Evolutionary conservation across 768 basidiomycete species (phyloP), one percentile per base, ranked within the genome.

Genomic region (Suillus hirtellus): DNA sequence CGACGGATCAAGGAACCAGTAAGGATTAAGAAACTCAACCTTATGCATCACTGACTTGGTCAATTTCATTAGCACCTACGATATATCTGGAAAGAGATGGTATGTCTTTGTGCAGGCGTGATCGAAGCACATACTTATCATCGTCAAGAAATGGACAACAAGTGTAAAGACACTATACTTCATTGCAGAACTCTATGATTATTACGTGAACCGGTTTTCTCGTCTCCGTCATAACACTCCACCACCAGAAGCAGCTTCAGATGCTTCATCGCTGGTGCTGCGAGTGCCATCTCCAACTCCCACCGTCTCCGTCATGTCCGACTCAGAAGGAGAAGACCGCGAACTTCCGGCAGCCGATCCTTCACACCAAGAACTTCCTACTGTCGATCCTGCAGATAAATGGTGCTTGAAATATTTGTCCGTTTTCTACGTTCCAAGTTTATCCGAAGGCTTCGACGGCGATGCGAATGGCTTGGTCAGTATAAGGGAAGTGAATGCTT

Each of bases 1-100:
- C n/a, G 37, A 38, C 54, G 21, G 14, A 21, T 56, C 21, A 37
- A 24, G 35, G 37, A 56, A 24, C 21, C n/a, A 2, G 54, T 56
- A 38, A 5, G 54, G 21, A 38, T 15, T 15, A 24, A 8, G 8
- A 14, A 37, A 37, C 14, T 21, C 35, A 15, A 17, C 7, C 8
- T 21, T 8, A 38, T 21, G 37, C 21, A 17, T 38, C 3, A 21
- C 54, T 38, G 1, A 56, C 37, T 38, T 1, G 14, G 3, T 24
- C 14, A 7, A n/a, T 38, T 56, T 38, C 37, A 38, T n/a, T 64
- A 84, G 84, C 82, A 85, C 61, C 70, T 85, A 17, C 78, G 76
- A 61, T 72, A 68, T 7, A 73, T 85, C 1, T 85, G 84, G 85
- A 82, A 80, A 68, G 81, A 82, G 24, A 84, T 84, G 83, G 84